A percentile compares a stretch with the other conserved stretches of the same genome.
These are phyloP conservation scores for Yamadazyma paraphyllophila DNA, from an alignment of 805 yeast species.

Conservation along the genomic window DNA sequence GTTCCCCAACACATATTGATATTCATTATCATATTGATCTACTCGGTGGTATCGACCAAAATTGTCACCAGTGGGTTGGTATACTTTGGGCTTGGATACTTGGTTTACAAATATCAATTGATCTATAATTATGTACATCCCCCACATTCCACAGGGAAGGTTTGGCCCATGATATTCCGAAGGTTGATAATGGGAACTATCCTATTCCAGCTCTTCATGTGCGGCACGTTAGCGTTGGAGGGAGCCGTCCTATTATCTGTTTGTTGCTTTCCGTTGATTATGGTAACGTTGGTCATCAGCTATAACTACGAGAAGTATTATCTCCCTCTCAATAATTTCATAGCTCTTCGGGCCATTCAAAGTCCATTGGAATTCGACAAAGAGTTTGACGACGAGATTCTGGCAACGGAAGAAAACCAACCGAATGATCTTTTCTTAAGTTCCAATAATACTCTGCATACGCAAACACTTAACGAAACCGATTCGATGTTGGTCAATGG, in stretches of 20 bases:
- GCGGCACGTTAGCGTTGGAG: conserved; percentile 61
- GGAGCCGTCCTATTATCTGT: conserved; percentile 51
- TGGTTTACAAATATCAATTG: conserved; percentile 61
- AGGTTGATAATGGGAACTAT: conserved; percentile 54
- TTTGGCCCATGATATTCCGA: conserved; percentile 63
- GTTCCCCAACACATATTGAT: conserved; percentile 62
- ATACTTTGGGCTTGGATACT: conserved; percentile 55
- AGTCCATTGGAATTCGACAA: conserved; percentile 39
- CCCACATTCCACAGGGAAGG: conserved; percentile 64
- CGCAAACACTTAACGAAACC: conserved; percentile 2
- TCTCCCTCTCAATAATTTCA: conserved; percentile 51
- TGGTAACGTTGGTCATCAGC: conserved; percentile 43
- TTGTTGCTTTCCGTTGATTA: conserved; percentile 48
- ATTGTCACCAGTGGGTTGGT: conserved; percentile 57
- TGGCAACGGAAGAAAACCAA: not conserved
- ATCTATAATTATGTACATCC: conserved; percentile 62
- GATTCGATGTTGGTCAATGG: conserved; percentile 21
- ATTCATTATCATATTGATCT: conserved; percentile 56
- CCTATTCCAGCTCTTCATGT: conserved; percentile 59
- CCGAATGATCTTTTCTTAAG: not conserved
- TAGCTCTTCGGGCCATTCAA: conserved; percentile 58
- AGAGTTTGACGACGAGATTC: conserved; percentile 38
- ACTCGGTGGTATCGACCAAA: conserved; percentile 61
- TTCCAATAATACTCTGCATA: not conserved
- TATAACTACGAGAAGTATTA: conserved; percentile 55